A percentile compares a stretch with the other conserved stretches of the same genome.
phyloP scores from a whole-genome alignment of 441 rosid genomes.

The Jatropha podagrica region DNA sequence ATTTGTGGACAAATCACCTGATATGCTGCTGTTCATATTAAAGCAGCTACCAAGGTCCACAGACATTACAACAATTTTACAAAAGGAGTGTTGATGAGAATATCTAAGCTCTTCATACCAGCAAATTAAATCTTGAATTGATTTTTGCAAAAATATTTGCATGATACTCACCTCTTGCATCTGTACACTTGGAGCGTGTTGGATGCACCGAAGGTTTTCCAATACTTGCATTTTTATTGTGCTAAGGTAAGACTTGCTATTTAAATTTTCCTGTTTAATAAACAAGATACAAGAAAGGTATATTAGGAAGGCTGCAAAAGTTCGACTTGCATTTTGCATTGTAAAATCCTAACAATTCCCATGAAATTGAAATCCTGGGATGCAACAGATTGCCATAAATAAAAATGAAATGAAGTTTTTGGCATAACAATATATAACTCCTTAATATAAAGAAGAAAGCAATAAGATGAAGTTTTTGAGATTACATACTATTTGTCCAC shows the following conservation, averaged over 20 bases:
- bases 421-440: constrained; percentile 17
- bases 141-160: constrained; percentile 3
- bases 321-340: not conserved
- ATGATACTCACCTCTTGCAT: constrained; percentile 82
- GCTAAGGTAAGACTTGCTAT: constrained; percentile 83
- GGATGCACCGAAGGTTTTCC: constrained; percentile 87
- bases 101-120: no score
- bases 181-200: constrained; percentile 94
- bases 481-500: constrained; percentile 71
- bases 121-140: constrained; percentile 1
- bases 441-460: not conserved
- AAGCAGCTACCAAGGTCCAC: not conserved
- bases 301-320: constrained; percentile 13
- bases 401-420: not conserved
- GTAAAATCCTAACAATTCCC: not conserved
- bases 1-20: no score
- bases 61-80: no score
- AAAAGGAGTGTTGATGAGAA: no score
- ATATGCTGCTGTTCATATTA: not conserved
- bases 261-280: constrained; percentile 74
- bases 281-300: constrained; percentile 23
- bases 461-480: not conserved
- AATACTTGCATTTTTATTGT: constrained; percentile 84
- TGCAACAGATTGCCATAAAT: constrained; percentile 2
- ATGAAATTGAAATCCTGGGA: not conserved